These are phyloP conservation scores for Dalechampia spathulata DNA, from an alignment of 441 rosid species.

Conservation along the genomic window DNA sequence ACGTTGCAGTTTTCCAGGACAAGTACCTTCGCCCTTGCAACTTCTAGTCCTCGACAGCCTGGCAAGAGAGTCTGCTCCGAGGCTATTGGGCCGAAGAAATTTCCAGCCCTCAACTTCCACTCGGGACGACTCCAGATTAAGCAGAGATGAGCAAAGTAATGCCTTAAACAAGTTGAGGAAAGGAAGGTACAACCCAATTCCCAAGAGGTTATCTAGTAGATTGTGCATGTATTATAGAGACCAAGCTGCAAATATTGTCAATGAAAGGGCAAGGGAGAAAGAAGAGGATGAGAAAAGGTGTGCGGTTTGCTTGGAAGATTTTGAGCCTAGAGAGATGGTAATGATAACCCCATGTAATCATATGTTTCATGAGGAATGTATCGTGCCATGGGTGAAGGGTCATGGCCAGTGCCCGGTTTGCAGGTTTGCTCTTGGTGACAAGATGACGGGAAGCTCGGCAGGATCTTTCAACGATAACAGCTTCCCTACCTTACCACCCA, in stretches of 20 bases:
- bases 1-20: slow-evolving; percentile 19
- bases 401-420: slow-evolving; percentile 73
- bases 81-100: slow-evolving; percentile 3
- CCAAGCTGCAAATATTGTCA: slow-evolving; percentile 3
- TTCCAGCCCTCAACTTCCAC: neutral
- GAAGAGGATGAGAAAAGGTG: slow-evolving; percentile 56
- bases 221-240: slow-evolving; percentile 50
- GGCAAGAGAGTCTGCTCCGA: slow-evolving; percentile 22
- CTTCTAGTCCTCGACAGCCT: slow-evolving; percentile 12
- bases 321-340: slow-evolving; percentile 53
- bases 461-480: neutral
- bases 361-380: slow-evolving; percentile 83
- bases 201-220: slow-evolving; percentile 36
- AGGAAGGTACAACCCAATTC: slow-evolving; percentile 46
- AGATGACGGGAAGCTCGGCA: slow-evolving; percentile 6
- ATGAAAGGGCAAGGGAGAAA: slow-evolving; percentile 7
- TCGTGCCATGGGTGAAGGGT: slow-evolving; percentile 62
- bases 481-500: slow-evolving; percentile 5
- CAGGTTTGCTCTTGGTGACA: slow-evolving; percentile 34
- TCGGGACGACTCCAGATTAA: slow-evolving; percentile 21
- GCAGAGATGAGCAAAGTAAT: slow-evolving; percentile 28
- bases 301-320: slow-evolving; percentile 74
- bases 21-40: slow-evolving; percentile 8
- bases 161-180: slow-evolving; percentile 43
- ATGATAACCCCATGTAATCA: slow-evolving; percentile 77